Evolutionary conservation across 2,329 filamentous ascomycete species (phyloP).

Genomic region (Clarireedia homoeocarpa): DNA sequence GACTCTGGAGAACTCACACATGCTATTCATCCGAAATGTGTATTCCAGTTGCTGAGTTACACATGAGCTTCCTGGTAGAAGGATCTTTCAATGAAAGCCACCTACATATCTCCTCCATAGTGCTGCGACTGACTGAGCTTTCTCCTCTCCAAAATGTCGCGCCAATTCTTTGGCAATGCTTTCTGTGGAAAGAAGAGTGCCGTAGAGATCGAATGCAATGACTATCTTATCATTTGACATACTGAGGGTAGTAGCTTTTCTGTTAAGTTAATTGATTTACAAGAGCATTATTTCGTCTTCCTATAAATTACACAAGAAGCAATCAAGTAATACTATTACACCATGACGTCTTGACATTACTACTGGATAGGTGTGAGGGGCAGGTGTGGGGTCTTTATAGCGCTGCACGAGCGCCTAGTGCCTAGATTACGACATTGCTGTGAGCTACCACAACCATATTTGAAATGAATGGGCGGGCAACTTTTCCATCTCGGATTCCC

Average conservation of each 20-base stretch:
- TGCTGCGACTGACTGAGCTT: slow-evolving; percentile 47
- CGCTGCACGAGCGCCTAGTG: too few relatives aligned
- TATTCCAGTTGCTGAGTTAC: slow-evolving; percentile 56
- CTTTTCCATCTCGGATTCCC: too few relatives aligned
- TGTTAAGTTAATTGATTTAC: too few relatives aligned
- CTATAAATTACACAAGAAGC: too few relatives aligned
- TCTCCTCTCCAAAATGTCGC: slow-evolving; percentile 47
- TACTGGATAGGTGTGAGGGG: too few relatives aligned
- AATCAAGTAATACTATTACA: too few relatives aligned
- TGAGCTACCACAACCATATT: too few relatives aligned
- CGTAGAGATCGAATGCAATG: slow-evolving; percentile 70
- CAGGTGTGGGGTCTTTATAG: too few relatives aligned
- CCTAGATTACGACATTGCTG: too few relatives aligned
- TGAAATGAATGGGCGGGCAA: too few relatives aligned
- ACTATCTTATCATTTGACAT: slow-evolving; percentile 33
- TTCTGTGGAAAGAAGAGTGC: slow-evolving; percentile 64
- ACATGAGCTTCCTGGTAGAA: not conserved
- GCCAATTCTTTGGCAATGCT: slow-evolving; percentile 56
- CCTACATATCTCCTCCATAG: slow-evolving; percentile 46
- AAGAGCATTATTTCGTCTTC: too few relatives aligned
- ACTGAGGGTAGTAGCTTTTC: slow-evolving; percentile 6
- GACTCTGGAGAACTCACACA: slow-evolving; percentile 44
- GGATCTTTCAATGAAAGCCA: not conserved
- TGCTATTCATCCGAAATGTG: slow-evolving; percentile 68
- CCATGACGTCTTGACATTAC: too few relatives aligned